These are phyloP conservation scores for Pseudovirgaria hyperparasitica DNA, from an alignment of 2,329 filamentous ascomycete species.

Conservation along the genomic window DNA sequence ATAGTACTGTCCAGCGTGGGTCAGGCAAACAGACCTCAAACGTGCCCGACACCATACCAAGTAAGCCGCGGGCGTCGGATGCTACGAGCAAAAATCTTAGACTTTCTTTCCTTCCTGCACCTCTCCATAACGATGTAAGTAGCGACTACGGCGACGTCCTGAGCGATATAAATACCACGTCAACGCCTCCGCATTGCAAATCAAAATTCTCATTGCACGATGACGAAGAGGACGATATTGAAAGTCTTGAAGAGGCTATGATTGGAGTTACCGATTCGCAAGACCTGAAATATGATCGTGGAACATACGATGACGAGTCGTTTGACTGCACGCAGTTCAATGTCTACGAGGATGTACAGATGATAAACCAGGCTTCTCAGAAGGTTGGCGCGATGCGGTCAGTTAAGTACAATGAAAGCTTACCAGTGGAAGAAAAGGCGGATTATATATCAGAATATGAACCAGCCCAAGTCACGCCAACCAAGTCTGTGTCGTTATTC, in stretches of 20 bases:
- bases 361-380: not conserved
- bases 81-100: conserved; percentile 11
- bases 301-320: conserved; percentile 2
- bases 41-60: conserved; percentile 14
- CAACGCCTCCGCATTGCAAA: conserved; percentile 6
- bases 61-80: conserved; percentile 16
- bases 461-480: not conserved
- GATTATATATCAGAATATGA: not conserved
- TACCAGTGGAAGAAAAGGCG: not conserved
- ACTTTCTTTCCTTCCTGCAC: conserved; percentile 12
- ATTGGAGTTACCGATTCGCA: conserved; percentile 19
- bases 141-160: conserved; percentile 19
- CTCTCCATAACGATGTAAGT: not conserved
- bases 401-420: not conserved
- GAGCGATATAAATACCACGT: conserved; percentile 2
- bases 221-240: not conserved
- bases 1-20: conserved; percentile 13
- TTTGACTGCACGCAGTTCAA: conserved; percentile 1
- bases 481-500: not conserved
- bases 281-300: conserved; percentile 5
- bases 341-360: conserved; percentile 1
- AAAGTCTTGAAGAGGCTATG: conserved; percentile 16
- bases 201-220: conserved; percentile 3
- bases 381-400: not conserved
- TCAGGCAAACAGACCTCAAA: conserved; percentile 9